Evolutionary conservation across 2,329 filamentous ascomycete species (phyloP), one percentile per base, ranked within the genome.

Genomic region (Ophiostoma pallidulum): DNA sequence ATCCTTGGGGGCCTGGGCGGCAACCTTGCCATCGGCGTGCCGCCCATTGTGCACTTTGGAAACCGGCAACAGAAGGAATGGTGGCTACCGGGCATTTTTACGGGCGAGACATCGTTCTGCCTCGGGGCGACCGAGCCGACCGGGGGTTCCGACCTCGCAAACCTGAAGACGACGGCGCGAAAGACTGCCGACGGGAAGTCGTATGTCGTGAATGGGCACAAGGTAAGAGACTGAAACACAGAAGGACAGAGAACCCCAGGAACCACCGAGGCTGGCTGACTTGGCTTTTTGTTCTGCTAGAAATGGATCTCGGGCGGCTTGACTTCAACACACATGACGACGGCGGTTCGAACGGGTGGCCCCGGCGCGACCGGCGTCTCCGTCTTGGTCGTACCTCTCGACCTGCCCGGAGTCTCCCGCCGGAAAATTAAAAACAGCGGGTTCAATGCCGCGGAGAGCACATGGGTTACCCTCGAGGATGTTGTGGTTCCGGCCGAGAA

Each of bases 271-370:
- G n/a, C n/a, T n/a, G n/a, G n/a, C n/a, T n/a, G n/a, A n/a, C n/a
- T n/a, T n/a, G n/a, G n/a, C n/a, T n/a, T n/a, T n/a, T n/a, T n/a
- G n/a, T n/a, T n/a, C n/a, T n/a, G n/a, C n/a, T 26, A 51, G 67
- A 82, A 82, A 59, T 82, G 78, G 78, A 83, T 84, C 54, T 82
- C 80, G 1, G 78, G 77, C 40, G 74, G 69, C 13, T 71, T 76
- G 1, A 78, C 71, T 68, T 75, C 79, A 12, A 71, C 78, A 41
- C 78, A 78, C 58, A 74, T 75, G 60, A 80, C 78, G 0, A 77
- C 78, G 12, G 80, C 78, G 2, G 77, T 80, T 5, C 68, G 78
- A 7, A 82, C 77, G 1, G 75, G 77, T 4, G 73, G 69, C 0
- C 60, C 69, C 0, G 78, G 78, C 10, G 67, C 67, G 45, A 56